phyloP scores from a whole-genome alignment of 2,329 filamentous ascomycete species.

The Nemania sp. region DNA sequence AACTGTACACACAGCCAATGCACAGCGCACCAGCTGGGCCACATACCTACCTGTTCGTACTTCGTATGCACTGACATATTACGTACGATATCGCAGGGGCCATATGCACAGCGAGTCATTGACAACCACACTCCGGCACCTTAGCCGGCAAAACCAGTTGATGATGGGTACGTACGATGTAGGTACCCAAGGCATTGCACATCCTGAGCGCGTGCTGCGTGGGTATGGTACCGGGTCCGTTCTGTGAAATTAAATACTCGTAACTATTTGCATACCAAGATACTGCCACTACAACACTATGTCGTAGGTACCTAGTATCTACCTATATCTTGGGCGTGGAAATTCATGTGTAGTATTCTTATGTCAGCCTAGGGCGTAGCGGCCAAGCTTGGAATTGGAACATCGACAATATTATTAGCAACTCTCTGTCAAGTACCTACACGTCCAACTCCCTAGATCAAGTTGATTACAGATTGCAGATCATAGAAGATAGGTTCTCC shows the following conservation, averaged over 20 bases:
- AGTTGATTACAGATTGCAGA: too few species aligned
- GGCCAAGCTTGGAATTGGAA: conserved; percentile 10
- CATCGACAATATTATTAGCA: not conserved
- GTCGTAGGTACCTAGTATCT: not conserved
- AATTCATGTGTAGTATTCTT: too few species aligned
- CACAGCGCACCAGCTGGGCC: conserved; percentile 22
- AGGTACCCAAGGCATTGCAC: not conserved
- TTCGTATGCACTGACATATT: conserved; percentile 28
- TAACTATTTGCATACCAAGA: not conserved
- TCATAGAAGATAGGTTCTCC: too few species aligned
- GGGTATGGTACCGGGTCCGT: conserved; percentile 6
- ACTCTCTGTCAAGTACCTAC: not conserved
- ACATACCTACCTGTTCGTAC: too few species aligned
- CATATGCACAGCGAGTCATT: conserved; percentile 31
- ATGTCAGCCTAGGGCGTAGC: conserved; percentile 9
- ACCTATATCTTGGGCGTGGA: too few species aligned
- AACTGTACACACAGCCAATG: conserved; percentile 12
- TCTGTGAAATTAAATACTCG: not conserved
- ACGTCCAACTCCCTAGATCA: too few species aligned
- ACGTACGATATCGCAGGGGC: conserved; percentile 29
- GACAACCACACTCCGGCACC: conserved; percentile 28
- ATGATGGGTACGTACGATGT: too few species aligned
- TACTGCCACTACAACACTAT: not conserved
- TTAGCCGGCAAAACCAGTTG: conserved; percentile 1
- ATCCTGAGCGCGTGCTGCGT: conserved; percentile 1